Evolutionary conservation across 306 rosid genomes (phyloP).

Genomic region (Nissolia schottii): DNA sequence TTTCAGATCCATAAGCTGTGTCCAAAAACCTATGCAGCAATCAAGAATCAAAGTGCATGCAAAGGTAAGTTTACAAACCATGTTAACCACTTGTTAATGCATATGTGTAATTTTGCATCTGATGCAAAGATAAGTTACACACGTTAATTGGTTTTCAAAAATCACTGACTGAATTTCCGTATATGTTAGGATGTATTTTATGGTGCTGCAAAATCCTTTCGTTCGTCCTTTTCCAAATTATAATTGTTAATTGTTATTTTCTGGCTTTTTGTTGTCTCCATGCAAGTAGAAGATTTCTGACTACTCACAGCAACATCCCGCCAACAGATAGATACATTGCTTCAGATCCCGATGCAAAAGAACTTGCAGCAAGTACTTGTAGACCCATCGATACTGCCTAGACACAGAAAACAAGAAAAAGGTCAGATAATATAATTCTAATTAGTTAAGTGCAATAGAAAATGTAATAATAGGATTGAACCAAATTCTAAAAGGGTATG

Average conservation of each 20-base stretch:
- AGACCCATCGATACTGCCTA: constrained; percentile 69
- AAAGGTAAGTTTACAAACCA: constrained; percentile 6
- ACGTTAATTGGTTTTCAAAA: neutral
- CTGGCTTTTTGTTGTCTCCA: neutral
- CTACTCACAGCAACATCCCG: constrained; percentile 78
- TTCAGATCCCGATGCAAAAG: constrained; percentile 46
- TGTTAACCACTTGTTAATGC: neutral
- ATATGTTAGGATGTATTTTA: neutral
- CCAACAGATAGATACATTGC: constrained; percentile 68
- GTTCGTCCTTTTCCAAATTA: neutral
- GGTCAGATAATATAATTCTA: constrained; percentile 16
- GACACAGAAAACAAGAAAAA: constrained; percentile 22
- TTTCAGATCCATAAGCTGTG: neutral
- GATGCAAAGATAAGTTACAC: neutral
- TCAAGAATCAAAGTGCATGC: neutral
- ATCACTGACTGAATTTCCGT: neutral
- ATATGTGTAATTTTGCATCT: neutral
- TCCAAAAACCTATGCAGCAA: constrained; percentile 8
- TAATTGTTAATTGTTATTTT: neutral
- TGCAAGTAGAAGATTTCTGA: constrained; percentile 21
- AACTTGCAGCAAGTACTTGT: constrained; percentile 64
- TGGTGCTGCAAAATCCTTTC: neutral
- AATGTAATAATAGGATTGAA: neutral
- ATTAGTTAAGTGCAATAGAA: neutral
- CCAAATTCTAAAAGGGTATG: neutral